A percentile compares a stretch with the other conserved stretches of the same genome.
Evolutionary conservation across 331 rosid genomes (phyloP).

Genomic region (Quercus phellos): DNA sequence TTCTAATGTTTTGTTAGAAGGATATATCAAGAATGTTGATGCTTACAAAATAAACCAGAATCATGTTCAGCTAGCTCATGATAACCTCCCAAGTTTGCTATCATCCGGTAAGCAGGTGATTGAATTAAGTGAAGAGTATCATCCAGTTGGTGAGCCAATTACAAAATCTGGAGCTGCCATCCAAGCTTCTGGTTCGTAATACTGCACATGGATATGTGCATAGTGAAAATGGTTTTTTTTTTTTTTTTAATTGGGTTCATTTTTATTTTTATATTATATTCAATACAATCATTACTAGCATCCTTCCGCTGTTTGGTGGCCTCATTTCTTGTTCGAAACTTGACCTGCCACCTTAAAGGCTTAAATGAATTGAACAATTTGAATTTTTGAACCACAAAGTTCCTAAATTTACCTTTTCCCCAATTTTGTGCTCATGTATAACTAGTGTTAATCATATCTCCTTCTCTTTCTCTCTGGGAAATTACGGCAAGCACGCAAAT

Average conservation of each 20-base stretch:
- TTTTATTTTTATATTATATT: neutral
- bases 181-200: slow-evolving; percentile 78
- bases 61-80: slow-evolving; percentile 3
- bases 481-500: neutral
- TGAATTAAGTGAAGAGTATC: slow-evolving; percentile 38
- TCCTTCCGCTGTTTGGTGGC: neutral
- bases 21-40: neutral
- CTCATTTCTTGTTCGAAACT: neutral
- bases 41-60: slow-evolving; percentile 23
- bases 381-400: neutral
- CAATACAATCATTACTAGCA: neutral
- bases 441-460: neutral
- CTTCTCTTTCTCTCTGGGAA: slow-evolving; percentile 1
- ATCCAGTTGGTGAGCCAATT: slow-evolving; percentile 70
- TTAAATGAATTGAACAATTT: neutral
- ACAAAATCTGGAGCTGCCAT: slow-evolving; percentile 65
- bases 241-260: neutral
- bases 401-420: neutral
- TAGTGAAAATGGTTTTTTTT: slow-evolving; percentile 8
- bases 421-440: neutral
- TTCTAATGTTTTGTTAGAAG: slow-evolving; percentile 16
- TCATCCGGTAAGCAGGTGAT: slow-evolving; percentile 67
- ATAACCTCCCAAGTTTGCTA: slow-evolving; percentile 29
- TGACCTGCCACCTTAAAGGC: neutral
- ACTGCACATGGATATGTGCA: neutral